phyloP scores from a whole-genome alignment of 768 basidiomycete genomes.

The Boletus pseudo-olivaceus region DNA sequence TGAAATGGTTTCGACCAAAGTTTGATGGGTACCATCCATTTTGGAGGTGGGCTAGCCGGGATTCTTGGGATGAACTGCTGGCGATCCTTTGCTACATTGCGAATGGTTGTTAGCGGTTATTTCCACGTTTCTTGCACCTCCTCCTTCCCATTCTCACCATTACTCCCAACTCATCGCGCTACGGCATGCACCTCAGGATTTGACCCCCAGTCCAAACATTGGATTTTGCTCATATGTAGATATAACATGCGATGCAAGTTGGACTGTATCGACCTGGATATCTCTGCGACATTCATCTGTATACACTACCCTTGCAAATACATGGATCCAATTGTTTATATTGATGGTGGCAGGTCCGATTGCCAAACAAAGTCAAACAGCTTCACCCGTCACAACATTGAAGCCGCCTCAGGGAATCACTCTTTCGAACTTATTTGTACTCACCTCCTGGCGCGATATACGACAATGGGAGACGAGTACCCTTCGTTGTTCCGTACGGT shows the following conservation, averaged over 20 bases:
- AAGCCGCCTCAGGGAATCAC: neutral
- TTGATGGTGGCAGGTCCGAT: neutral
- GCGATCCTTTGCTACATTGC: constrained; percentile 29
- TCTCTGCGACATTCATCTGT: neutral
- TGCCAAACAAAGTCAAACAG: constrained; percentile 25
- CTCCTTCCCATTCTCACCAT: neutral
- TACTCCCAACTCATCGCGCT: constrained; percentile 7
- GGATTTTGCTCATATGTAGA: neutral
- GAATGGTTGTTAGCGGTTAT: constrained; percentile 32
- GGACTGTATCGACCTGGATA: neutral
- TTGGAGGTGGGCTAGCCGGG: constrained; percentile 11
- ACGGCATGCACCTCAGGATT: neutral
- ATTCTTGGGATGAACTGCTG: constrained; percentile 32
- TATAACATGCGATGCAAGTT: neutral
- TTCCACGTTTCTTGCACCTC: constrained; percentile 22
- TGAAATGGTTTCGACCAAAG: constrained; percentile 7
- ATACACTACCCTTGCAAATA: neutral
- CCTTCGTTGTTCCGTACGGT: constrained; percentile 75
- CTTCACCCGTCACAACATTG: neutral
- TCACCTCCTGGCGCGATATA: neutral
- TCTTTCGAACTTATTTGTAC: neutral
- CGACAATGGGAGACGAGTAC: constrained; percentile 70
- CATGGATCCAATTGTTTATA: neutral
- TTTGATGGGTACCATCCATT: neutral
- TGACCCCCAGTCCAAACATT: neutral